Conservation (phyloP, 129 eudicot species). For the Kitagawia praeruptora region DNA sequence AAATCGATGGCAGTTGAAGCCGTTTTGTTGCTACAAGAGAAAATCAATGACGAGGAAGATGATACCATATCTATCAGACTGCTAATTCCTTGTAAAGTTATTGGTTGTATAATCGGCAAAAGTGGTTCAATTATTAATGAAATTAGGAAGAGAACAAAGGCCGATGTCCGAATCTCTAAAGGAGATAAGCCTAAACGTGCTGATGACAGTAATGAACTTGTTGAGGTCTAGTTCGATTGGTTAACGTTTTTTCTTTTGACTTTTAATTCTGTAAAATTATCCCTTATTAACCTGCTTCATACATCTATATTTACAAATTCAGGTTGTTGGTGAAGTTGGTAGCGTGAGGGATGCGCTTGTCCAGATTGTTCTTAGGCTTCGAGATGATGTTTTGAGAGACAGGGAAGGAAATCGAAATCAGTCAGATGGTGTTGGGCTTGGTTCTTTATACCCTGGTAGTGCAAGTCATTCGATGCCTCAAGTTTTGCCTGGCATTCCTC, state of each 20-base stretch:
- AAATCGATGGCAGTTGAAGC: conserved; percentile 96
- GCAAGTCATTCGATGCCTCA: conserved; percentile 48
- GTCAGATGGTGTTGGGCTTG: conserved; percentile 38
- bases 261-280: not conserved
- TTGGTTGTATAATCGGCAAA: conserved; percentile 92
- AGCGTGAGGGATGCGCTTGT: conserved; percentile 91
- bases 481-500: conserved; percentile 38
- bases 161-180: conserved; percentile 87
- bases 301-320: not conserved
- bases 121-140: conserved; percentile 93
- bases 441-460: conserved; percentile 44
- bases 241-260: conserved; percentile 3
- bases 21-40: conserved; percentile 80
- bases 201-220: conserved; percentile 60
- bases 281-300: conserved; percentile 1
- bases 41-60: conserved; percentile 77
- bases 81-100: conserved; percentile 79
- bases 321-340: conserved; percentile 82
- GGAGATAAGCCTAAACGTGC: conserved; percentile 73
- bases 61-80: conserved; percentile 53
- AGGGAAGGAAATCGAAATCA: conserved; percentile 46
- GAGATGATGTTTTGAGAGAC: conserved; percentile 71
- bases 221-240: conserved; percentile 47
- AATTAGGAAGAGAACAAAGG: conserved; percentile 79
- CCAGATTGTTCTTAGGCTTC: conserved; percentile 84